phyloP scores from a whole-genome alignment of 352 stramenopile species.

The Phytophthora crassamura region DNA sequence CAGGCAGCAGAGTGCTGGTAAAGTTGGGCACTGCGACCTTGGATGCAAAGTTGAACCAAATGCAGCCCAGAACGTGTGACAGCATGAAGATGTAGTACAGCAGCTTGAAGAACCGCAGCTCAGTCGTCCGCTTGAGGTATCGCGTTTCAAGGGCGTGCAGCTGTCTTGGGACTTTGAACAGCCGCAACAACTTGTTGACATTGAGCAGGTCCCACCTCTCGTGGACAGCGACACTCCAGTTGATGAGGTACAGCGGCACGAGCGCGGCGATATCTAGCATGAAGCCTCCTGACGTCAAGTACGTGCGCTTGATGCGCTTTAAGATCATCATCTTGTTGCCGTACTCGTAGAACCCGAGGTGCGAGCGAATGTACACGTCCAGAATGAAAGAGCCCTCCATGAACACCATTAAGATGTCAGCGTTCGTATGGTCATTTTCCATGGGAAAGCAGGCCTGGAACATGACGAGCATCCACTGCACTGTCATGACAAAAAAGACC shows the following conservation, averaged over 20 bases:
- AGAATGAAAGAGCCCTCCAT: slow-evolving; percentile 53
- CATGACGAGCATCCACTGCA: slow-evolving; percentile 55
- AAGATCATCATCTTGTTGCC: slow-evolving; percentile 73
- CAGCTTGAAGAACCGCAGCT: slow-evolving; percentile 72
- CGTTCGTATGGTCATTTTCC: neutral
- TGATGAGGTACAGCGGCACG: slow-evolving; percentile 56
- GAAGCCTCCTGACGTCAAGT: slow-evolving; percentile 52
- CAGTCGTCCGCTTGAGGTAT: slow-evolving; percentile 63
- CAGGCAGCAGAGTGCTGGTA: slow-evolving; percentile 2
- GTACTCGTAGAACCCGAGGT: slow-evolving; percentile 64
- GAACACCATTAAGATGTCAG: slow-evolving; percentile 36
- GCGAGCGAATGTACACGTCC: slow-evolving; percentile 60
- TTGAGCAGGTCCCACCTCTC: slow-evolving; percentile 58
- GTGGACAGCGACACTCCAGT: slow-evolving; percentile 36
- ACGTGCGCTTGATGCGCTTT: slow-evolving; percentile 37
- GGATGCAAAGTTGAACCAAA: slow-evolving; percentile 73
- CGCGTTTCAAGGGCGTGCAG: slow-evolving; percentile 59
- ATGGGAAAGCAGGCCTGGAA: slow-evolving; percentile 53
- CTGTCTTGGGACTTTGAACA: slow-evolving; percentile 60
- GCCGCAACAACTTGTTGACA: slow-evolving; percentile 64
- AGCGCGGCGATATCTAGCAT: slow-evolving; percentile 52
- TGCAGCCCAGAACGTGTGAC: slow-evolving; percentile 58
- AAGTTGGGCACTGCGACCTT: slow-evolving; percentile 38
- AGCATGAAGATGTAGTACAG: slow-evolving; percentile 80
- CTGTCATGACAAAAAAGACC: slow-evolving; percentile 58